A percentile compares a stretch with the other conserved stretches of the same genome.
Evolutionary conservation across 306 rosid genomes (phyloP).

Genomic region (Corylus avellana): DNA sequence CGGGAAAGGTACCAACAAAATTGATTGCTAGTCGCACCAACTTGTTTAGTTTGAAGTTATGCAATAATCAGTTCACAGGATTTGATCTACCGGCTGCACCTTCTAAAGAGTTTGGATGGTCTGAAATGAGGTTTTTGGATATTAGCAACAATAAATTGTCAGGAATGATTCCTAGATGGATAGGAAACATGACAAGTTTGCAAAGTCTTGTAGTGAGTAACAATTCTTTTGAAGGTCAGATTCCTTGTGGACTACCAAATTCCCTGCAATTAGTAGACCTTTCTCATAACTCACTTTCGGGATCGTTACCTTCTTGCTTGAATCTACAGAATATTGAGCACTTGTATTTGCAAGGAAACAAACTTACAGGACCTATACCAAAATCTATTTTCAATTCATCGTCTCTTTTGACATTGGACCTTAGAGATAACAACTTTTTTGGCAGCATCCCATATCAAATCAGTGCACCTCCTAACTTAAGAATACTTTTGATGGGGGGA

Average conservation of each 20-base stretch:
- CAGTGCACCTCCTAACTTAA: neutral
- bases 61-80: neutral
- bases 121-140: neutral
- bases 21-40: neutral
- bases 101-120: neutral
- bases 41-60: neutral
- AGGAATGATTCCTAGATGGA: neutral
- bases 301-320: slow-evolving; percentile 13
- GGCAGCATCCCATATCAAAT: slow-evolving; percentile 2
- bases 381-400: neutral
- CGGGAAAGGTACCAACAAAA: neutral
- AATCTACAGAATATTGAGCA: neutral
- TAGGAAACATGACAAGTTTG: neutral
- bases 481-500: neutral
- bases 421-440: neutral
- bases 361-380: neutral
- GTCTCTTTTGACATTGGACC: neutral
- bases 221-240: neutral
- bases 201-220: neutral
- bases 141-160: neutral
- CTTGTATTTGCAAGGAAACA: neutral
- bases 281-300: slow-evolving; percentile 1
- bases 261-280: neutral
- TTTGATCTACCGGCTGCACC: neutral
- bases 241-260: neutral